Evolutionary conservation across 169 alveolate genomes (phyloP).

Genomic region (Cryptosporidium sp.): DNA sequence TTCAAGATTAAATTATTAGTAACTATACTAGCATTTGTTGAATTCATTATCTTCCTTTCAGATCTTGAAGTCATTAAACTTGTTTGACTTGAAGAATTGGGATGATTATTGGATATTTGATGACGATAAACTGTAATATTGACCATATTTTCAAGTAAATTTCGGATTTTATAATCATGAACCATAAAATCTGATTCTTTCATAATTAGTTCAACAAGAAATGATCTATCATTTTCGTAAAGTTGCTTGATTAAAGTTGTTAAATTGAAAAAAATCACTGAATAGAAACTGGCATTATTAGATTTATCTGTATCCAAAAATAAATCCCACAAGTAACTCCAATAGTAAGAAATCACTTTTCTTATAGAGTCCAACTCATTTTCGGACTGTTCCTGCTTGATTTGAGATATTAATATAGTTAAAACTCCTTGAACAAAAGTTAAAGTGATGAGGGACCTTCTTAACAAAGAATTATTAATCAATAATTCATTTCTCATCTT

Average conservation of each 20-base stretch:
- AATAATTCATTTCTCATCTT: neutral
- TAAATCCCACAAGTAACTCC: slow-evolving; percentile 40
- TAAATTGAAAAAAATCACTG: slow-evolving; percentile 1
- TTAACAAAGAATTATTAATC: neutral
- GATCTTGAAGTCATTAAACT: slow-evolving; percentile 2
- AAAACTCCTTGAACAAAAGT: slow-evolving; percentile 23
- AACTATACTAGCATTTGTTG: neutral
- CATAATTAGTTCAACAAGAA: neutral
- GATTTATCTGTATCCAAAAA: slow-evolving; percentile 13
- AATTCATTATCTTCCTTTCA: slow-evolving; percentile 19
- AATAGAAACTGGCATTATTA: neutral
- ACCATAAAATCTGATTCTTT: neutral
- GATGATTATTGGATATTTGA: slow-evolving; percentile 2
- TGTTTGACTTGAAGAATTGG: slow-evolving; percentile 8
- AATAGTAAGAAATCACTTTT: neutral
- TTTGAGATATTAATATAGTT: neutral
- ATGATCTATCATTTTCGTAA: neutral
- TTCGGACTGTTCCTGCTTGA: neutral
- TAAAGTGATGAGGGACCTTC: slow-evolving; percentile 13
- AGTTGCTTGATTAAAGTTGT: neutral
- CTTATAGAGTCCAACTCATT: neutral
- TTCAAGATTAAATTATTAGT: slow-evolving; percentile 16
- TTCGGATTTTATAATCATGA: neutral
- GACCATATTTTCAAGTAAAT: slow-evolving; percentile 41
- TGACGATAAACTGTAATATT: slow-evolving; percentile 8